Conservation (phyloP, 2,329 filamentous ascomycete genomes). For the Colletotrichum karsti region DNA sequence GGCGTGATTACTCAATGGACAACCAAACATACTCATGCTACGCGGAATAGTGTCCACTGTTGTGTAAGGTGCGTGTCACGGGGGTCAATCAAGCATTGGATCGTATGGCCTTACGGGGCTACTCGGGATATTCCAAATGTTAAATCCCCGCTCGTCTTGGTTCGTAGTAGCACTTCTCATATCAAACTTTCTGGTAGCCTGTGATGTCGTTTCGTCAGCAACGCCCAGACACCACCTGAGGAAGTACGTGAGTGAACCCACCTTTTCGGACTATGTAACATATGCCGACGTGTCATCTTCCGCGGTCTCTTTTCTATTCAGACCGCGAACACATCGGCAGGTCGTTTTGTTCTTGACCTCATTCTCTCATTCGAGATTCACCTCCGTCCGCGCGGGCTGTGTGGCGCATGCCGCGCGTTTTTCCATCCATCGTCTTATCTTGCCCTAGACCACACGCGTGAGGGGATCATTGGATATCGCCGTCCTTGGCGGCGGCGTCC, state of each 20-base stretch:
- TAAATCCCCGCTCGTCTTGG: not conserved
- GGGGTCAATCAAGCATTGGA: too few relatives aligned
- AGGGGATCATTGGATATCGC: constrained; percentile 5
- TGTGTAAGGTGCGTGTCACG: too few relatives aligned
- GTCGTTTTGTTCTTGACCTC: not conserved
- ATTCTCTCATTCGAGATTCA: not conserved
- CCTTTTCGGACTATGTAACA: constrained; percentile 11
- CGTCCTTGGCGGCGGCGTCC: constrained; percentile 1
- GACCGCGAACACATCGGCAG: constrained; percentile 27
- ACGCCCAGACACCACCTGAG: not conserved
- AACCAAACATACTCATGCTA: too few relatives aligned
- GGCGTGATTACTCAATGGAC: too few relatives aligned
- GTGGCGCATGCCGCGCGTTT: too few relatives aligned
- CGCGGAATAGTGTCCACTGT: too few relatives aligned
- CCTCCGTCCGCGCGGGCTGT: too few relatives aligned
- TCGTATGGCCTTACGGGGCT: too few relatives aligned
- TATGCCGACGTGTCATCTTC: constrained; percentile 23
- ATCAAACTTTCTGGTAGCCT: constrained; percentile 2
- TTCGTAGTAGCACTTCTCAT: not conserved
- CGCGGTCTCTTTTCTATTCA: not conserved
- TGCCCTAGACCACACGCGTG: not conserved
- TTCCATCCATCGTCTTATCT: too few relatives aligned
- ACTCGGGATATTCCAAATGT: not conserved
- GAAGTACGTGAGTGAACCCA: not conserved
- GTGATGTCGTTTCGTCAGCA: constrained; percentile 1